A percentile compares a stretch with the other conserved stretches of the same genome.
phyloP scores from a whole-genome alignment of 176 grass and related monocot species.

The Oryza glumipatula region DNA sequence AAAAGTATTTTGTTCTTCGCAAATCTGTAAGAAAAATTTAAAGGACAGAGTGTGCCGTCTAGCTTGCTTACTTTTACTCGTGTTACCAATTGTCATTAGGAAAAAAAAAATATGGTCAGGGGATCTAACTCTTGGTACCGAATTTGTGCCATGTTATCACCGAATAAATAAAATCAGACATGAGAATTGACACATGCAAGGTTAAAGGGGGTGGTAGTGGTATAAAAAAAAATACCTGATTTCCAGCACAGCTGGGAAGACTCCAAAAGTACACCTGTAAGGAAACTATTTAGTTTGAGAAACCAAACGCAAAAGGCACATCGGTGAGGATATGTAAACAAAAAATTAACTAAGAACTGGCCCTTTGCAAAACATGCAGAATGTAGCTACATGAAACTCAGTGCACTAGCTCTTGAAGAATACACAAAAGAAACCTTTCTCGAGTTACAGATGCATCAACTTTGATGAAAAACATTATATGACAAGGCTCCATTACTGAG shows the following conservation, averaged over 20 bases:
- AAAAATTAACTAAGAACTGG: not conserved
- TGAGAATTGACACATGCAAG: not conserved
- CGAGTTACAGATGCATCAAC: not conserved
- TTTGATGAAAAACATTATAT: not conserved
- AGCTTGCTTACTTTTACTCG: not conserved
- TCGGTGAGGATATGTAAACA: not conserved
- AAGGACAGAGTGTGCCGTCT: not conserved
- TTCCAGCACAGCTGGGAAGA: slow-evolving; percentile 97
- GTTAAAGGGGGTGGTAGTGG: not conserved
- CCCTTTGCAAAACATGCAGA: not conserved
- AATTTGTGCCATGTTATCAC: not conserved
- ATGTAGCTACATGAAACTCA: not conserved
- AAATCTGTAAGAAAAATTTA: not conserved
- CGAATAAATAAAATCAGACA: not conserved
- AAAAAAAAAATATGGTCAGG: not conserved
- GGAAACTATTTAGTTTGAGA: slow-evolving; percentile 16
- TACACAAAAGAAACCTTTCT: slow-evolving; percentile 8
- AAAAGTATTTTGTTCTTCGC: not conserved
- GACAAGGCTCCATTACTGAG: not conserved
- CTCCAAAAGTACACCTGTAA: slow-evolving; percentile 99
- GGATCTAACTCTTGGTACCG: not conserved
- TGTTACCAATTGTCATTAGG: not conserved
- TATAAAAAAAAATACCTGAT: slow-evolving; percentile 64
- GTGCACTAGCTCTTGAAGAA: not conserved
- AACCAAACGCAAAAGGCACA: not conserved